A percentile compares a stretch with the other conserved stretches of the same genome.
phyloP scores from a whole-genome alignment of 2,329 filamentous ascomycete species.

The Cladorrhinum sp. region DNA sequence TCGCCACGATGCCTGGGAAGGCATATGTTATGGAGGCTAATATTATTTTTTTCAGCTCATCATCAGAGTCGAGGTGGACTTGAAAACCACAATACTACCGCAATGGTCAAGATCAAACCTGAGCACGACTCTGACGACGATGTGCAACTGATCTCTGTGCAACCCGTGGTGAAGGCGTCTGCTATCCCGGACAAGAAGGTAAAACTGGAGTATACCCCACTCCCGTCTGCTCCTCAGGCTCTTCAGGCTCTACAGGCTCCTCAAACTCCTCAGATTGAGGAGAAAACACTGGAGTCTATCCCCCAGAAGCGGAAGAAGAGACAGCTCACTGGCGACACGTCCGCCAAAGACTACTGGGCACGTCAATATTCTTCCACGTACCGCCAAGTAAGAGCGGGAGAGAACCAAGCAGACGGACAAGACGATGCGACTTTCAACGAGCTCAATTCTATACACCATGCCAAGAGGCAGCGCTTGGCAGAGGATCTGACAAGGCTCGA shows the following conservation, averaged over 20 bases:
- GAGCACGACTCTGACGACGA: background rate
- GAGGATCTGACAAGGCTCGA: background rate
- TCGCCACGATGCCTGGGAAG: too few species aligned
- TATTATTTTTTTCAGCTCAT: too few species aligned
- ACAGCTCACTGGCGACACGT: background rate
- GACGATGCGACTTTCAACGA: background rate
- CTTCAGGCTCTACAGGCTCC: too few species aligned
- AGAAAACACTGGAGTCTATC: background rate
- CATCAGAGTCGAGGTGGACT: too few species aligned
- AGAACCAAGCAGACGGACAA: background rate
- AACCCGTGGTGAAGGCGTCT: too few species aligned
- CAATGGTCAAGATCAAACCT: background rate
- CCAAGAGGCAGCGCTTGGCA: background rate
- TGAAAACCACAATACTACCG: too few species aligned
- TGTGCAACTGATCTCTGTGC: background rate
- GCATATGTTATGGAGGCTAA: too few species aligned
- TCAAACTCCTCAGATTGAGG: background rate
- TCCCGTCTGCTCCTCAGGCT: background rate
- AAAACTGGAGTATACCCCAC: too few species aligned
- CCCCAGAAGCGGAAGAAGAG: background rate
- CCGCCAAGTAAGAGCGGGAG: background rate
- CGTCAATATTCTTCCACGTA: background rate
- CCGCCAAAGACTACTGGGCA: constrained; percentile 2
- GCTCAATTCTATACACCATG: background rate
- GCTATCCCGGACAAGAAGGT: too few species aligned